phyloP scores from a whole-genome alignment of 352 stramenopile genomes.

The Phytophthora pisi region DNA sequence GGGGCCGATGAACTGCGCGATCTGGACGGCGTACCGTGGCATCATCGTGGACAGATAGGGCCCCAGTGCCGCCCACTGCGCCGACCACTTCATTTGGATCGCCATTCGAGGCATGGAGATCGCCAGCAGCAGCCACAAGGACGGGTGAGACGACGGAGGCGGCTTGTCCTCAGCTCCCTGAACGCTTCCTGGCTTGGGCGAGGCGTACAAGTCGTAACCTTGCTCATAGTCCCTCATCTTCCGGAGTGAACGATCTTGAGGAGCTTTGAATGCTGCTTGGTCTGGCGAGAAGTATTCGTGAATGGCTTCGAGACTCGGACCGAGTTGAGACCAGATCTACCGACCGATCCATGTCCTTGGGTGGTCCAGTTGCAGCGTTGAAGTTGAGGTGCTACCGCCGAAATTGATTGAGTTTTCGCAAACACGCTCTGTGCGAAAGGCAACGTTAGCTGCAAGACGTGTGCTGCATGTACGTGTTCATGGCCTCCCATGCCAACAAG shows the following conservation, averaged over 20 bases:
- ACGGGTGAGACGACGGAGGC: slow-evolving; percentile 25
- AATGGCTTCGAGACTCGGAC: slow-evolving; percentile 5
- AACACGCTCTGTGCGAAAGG: background rate
- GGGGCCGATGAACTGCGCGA: slow-evolving; percentile 58
- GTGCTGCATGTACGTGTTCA: no score
- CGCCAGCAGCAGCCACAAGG: slow-evolving; percentile 43
- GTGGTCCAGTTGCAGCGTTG: background rate
- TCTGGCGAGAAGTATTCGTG: slow-evolving; percentile 5
- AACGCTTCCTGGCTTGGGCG: slow-evolving; percentile 13
- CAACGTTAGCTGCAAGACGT: no score
- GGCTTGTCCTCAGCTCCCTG: slow-evolving; percentile 8
- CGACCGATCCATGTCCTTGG: background rate
- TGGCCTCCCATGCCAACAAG: no score
- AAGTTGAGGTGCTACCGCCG: background rate
- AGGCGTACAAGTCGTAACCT: slow-evolving; percentile 29
- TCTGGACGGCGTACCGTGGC: slow-evolving; percentile 46
- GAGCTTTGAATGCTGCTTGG: background rate
- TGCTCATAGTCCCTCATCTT: slow-evolving; percentile 31
- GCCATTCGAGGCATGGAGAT: slow-evolving; percentile 60
- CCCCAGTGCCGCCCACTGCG: slow-evolving; percentile 59
- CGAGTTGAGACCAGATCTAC: background rate
- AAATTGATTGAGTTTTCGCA: background rate
- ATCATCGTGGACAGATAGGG: slow-evolving; percentile 59
- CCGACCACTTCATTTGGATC: slow-evolving; percentile 61
- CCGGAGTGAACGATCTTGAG: background rate